Evolutionary conservation across 2,329 filamentous ascomycete species (phyloP).

Genomic region (Verticillium tricorpus): DNA sequence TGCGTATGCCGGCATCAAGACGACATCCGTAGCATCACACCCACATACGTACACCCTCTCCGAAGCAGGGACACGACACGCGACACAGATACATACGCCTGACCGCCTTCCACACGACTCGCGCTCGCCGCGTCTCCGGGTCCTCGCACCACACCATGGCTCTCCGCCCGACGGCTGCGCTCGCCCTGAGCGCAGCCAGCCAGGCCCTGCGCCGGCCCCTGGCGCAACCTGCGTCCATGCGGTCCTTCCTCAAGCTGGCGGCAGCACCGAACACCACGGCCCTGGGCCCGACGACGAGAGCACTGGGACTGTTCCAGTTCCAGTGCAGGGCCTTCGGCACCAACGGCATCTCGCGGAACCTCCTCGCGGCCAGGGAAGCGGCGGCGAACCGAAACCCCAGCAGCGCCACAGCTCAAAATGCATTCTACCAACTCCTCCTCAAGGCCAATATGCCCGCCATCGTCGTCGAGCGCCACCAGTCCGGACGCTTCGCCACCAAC

Average conservation of each 20-base stretch:
- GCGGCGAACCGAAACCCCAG: conserved; percentile 88
- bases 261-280: conserved; percentile 3
- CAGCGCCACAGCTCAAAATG: conserved; percentile 84
- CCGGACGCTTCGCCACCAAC: conserved; percentile 79
- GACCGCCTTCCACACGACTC: not conserved
- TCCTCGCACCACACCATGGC: conserved; percentile 10
- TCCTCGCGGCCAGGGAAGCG: conserved; percentile 83
- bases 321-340: conserved; percentile 35
- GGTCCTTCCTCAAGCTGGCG: conserved; percentile 10
- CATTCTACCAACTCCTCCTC: conserved; percentile 87
- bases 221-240: conserved; percentile 11
- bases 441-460: conserved; percentile 93
- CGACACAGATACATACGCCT: not conserved
- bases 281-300: conserved; percentile 10
- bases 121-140: not conserved
- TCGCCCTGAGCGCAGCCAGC: conserved; percentile 11
- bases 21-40: not conserved
- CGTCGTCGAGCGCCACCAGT: conserved; percentile 83
- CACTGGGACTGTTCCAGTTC: conserved; percentile 11
- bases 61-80: not conserved
- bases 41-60: not conserved
- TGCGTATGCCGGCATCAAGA: not conserved
- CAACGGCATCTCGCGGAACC: conserved; percentile 49
- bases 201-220: conserved; percentile 8
- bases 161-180: conserved; percentile 9